A percentile compares a stretch with the other conserved stretches of the same genome.
phyloP scores from a whole-genome alignment of 768 basidiomycete genomes.

The Saitozyma sp. region DNA sequence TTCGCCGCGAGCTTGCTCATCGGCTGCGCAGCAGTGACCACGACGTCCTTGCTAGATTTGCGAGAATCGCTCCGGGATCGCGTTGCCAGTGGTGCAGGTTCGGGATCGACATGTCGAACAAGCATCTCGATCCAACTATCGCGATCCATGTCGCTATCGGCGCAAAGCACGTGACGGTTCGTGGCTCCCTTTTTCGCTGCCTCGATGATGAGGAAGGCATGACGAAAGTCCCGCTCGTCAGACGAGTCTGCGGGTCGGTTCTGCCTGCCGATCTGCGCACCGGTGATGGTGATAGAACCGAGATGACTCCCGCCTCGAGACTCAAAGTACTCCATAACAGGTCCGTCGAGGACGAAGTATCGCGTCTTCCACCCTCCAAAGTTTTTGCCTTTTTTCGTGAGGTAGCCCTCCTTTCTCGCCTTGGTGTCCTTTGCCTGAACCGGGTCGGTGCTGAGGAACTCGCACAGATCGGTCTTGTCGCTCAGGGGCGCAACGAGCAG shows the following conservation, averaged over 20 bases:
- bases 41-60: constrained; percentile 39
- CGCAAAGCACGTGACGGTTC: constrained; percentile 88
- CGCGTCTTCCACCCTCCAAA: constrained; percentile 98
- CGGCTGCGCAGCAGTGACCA: constrained; percentile 40
- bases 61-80: constrained; percentile 29
- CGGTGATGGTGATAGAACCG: constrained; percentile 85
- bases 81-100: constrained; percentile 4
- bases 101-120: constrained; percentile 67
- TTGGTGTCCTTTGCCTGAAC: constrained; percentile 65
- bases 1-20: constrained; percentile 19
- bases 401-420: constrained; percentile 91
- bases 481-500: constrained; percentile 78
- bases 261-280: constrained; percentile 94
- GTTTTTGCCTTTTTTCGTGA: constrained; percentile 94
- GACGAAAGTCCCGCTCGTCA: constrained; percentile 91
- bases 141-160: constrained; percentile 88
- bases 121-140: constrained; percentile 94
- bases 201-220: constrained; percentile 96
- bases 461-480: constrained; percentile 83
- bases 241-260: constrained; percentile 64
- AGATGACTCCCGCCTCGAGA: constrained; percentile 86
- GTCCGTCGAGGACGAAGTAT: constrained; percentile 89
- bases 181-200: constrained; percentile 24
- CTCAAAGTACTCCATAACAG: constrained; percentile 91
- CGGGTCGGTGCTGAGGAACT: constrained; percentile 88